Evolutionary conservation across 1,284 basidiomycete genomes (phyloP), one percentile per base, ranked within the genome.

Genomic region (Violaceomyces palustris): DNA sequence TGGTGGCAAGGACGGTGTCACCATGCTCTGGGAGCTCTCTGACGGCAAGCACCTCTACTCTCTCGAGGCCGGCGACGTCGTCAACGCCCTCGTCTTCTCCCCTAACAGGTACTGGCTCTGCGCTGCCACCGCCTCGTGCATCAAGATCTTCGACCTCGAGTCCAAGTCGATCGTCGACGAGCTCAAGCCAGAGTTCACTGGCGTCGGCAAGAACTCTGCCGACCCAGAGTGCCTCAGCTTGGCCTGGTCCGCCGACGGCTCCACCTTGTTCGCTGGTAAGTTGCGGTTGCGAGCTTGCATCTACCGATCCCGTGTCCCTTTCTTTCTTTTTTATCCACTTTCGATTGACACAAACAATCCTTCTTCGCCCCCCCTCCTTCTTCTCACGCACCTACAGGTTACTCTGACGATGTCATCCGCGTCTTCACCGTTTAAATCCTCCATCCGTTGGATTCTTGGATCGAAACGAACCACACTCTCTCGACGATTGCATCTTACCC

Each of bases 41-140:
- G 94, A 98, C 80, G 92, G 91, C 82, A 98, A 98, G 81, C 93
- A 98, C 83, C 85, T 99, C 72, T 99, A 99, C 84, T 96, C 91
- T 52, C 87, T 99, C 61, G 94, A 98, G 78, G 94, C 94, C 43
- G 92, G 92, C 64, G 90, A 99, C 77, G 82, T 91, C 67, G 91
- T 99, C 83, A 98, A 98, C 77, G 90, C 94, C 50, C 87, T 99
- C 63, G 93, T 97, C 75, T 99, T 99, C 83, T 94, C 90, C 24
- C 94, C 94, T 64, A 69, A 67, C 65, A 64, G 72, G 57, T 99
- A 99, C 86, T 99, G 94, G 94, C 81, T 99, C 62, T 99, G 94
- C 77, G 94, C 94, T 67, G 94, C 94, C 63, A 98, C 94, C 61
- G 83, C 90, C 57, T 89, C 86, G 74, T 94, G 89, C 78, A 89